Conservation (phyloP, 129 eudicot species). For the Silybum marianum region DNA sequence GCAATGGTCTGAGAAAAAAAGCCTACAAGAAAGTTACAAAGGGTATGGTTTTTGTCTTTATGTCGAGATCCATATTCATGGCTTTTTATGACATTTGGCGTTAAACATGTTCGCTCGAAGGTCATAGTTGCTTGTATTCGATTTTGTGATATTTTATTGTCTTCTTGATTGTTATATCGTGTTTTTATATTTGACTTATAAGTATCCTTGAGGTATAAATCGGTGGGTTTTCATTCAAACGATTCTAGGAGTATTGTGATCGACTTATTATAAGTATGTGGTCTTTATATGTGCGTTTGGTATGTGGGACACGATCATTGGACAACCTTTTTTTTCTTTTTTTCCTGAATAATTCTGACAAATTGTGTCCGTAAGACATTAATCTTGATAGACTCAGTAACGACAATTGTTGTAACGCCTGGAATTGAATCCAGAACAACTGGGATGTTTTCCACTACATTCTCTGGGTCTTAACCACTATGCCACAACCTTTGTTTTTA, state of each 20-base stretch:
- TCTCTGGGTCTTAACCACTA: too few species aligned
- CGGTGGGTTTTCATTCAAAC: too few species aligned
- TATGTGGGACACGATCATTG: not conserved
- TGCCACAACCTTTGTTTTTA: too few species aligned
- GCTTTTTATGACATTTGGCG: not conserved
- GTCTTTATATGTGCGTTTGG: not conserved
- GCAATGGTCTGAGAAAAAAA: conserved; percentile 54
- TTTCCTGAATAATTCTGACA: too few species aligned
- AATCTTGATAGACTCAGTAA: too few species aligned
- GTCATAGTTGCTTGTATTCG: not conserved
- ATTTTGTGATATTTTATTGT: not conserved
- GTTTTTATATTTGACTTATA: not conserved
- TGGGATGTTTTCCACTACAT: too few species aligned
- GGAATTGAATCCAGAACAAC: too few species aligned
- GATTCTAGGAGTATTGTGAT: not conserved
- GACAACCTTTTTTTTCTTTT: too few species aligned
- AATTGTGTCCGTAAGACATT: too few species aligned
- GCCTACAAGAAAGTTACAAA: not conserved
- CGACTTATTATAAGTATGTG: not conserved
- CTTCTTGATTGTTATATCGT: not conserved
- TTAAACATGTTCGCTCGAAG: not conserved
- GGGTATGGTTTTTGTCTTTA: not conserved
- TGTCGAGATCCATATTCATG: not conserved
- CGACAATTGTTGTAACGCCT: too few species aligned
- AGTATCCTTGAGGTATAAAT: not conserved